phyloP scores from a whole-genome alignment of 1,139 yeast genomes.

The Candida sanyaensis region DNA sequence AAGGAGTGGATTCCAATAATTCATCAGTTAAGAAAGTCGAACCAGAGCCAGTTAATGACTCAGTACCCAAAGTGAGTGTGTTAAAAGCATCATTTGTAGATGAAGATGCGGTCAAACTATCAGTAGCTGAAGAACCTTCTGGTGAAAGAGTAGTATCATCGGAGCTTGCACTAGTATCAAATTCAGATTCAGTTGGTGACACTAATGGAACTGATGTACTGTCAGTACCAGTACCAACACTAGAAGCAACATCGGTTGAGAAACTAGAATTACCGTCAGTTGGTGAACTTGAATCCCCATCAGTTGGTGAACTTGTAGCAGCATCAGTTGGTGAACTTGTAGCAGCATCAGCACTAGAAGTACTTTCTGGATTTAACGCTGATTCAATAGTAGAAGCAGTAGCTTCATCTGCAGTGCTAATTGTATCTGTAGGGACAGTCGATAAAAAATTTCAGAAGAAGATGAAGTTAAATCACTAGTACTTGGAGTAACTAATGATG shows the following conservation, averaged over 20 bases:
- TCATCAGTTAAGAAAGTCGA: neutral
- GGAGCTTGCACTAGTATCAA: neutral
- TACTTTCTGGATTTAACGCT: neutral
- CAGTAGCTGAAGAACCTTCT: neutral
- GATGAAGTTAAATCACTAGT: conserved; percentile 1
- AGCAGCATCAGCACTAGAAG: neutral
- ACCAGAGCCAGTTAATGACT: neutral
- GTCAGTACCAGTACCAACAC: neutral
- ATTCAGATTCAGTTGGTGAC: neutral
- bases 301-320: conserved; percentile 1
- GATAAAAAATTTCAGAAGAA: neutral
- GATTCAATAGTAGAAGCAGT: neutral
- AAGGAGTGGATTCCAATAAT: neutral
- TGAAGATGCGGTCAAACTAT: neutral
- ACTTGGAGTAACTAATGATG: neutral
- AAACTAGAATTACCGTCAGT: too few relatives aligned
- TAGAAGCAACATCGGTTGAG: neutral
- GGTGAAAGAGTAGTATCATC: neutral
- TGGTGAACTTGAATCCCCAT: neutral
- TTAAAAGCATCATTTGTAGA: neutral
- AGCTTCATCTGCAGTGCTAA: neutral
- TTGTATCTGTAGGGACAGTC: neutral
- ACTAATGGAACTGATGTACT: neutral
- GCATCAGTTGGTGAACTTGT: neutral
- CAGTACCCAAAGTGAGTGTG: neutral